Evolutionary conservation across 345 rosid genomes (phyloP), one percentile per base, ranked within the genome.

Genomic region (Syzygium aqueum): DNA sequence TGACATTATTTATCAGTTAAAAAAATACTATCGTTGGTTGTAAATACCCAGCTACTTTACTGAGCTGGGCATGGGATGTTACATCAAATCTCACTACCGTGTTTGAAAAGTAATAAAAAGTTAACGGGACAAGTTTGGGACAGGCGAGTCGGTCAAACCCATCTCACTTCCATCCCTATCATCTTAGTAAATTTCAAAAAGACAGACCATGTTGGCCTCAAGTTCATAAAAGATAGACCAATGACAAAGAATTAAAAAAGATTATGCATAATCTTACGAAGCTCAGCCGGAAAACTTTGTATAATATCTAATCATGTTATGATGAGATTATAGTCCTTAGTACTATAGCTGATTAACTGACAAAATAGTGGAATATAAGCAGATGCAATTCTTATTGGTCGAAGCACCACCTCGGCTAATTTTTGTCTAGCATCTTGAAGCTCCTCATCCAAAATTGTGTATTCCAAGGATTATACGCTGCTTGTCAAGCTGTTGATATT

Each of bases 401-500:
- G 3, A 73, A 37, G n/a, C 56, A 73, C 59, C 59, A 97, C 99
- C 98, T 96, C 95, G 27, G 89, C 91, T 86, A 97, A 91, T 90
- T 95, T 93, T 86, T 93, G 94, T 83, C 92, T 91, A 53, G 99
- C 94, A 90, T 96, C 98, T 59, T 95, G 94, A 88, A 96, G 98
- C 88, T 97, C 99, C 93, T 95, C 96, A 61, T 97, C 99, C 90
- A 95, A 95, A 90, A 97, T 95, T 89, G 98, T 97, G 92, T 95
- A 97, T 87, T 96, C 99, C 77, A 97, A 92, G 87, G 99, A 93
- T 94, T 95, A 40, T 97, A 56, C 98, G 96, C 93, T 96, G 97
- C 95, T 90, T 96, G 92, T 97, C 99, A 86, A 97, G 99, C 91
- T 95, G 99, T 92, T 97, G 99, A 88, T 97, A 97, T 91, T 96